Base-by-base conservation (phyloP, 768 basidiomycete species). In the Glaciozyma martinii region DNA sequence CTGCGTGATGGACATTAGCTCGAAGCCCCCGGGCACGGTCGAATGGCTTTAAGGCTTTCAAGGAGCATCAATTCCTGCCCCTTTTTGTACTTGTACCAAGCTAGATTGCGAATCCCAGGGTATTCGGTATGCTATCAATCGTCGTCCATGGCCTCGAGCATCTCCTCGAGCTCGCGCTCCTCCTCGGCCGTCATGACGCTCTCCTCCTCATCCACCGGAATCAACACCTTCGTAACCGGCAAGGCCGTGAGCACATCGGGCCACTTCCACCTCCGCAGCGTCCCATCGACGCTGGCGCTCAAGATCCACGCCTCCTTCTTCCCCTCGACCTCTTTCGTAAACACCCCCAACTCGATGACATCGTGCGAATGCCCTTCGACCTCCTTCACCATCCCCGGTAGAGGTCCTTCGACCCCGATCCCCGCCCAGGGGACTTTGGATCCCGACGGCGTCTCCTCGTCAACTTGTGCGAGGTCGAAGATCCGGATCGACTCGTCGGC, bases 361-460 rank as follows among this genome's bases (percentile, higher is more conserved):
- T 95, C 90, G 70, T 90, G 90, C 84, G 86, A 90, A 74, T 97
- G 94, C 9, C 84, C 92, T 70, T 95, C 89, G 16, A 89, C 77
- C 71, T 85, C 83, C 32, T 81, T 79, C n/a, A 91, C 75, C 33
- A 89, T 76, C 64, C 71, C 70, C 0, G 57, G 32, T 12, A 62
- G 55, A 47, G 32, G 30, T 43, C 23, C 16, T 43, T 42, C 12
- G 25, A 27, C 15, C 65, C 65, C 42, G 49, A 60, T 1, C 40
- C 57, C 49, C 32, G 19, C 18, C 32, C 32, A 40, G 4, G 50
- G 33, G 32, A 12, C 21, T 32, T 49, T 30, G 21, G 25, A 23
- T 3, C 52, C 18, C 33, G 42, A 33, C 18, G n/a, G 23, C 33
- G 56, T 29, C 13, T 13, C 59, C 69, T 85, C 84, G 30, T 84